Conservation (phyloP, 192 early-diverging fungal genomes). For the Podila epicladia region DNA sequence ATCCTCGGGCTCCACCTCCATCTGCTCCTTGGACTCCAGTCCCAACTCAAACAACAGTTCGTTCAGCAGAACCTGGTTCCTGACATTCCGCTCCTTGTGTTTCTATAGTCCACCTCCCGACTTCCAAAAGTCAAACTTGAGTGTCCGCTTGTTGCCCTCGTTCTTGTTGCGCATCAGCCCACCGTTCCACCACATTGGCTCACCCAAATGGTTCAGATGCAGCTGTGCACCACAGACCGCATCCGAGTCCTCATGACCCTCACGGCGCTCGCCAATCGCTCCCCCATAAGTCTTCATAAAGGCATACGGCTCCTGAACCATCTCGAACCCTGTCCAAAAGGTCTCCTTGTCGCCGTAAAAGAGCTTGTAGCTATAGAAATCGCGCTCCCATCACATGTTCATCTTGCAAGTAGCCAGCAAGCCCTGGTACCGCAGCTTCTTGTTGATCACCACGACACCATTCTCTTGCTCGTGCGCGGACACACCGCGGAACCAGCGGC, state of each 20-base stretch:
- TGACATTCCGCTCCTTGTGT: conserved; percentile 5
- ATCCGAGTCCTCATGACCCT: conserved; percentile 12
- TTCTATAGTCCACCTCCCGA: background rate
- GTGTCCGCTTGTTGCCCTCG: conserved; percentile 9
- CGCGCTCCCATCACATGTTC: conserved; percentile 51
- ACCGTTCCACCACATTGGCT: conserved; percentile 53
- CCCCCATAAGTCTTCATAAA: conserved; percentile 48
- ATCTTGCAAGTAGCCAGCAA: conserved; percentile 56
- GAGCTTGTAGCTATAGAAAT: conserved; percentile 48
- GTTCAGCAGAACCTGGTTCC: background rate
- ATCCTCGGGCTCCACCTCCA: conserved; percentile 16
- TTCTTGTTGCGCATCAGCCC: conserved; percentile 49
- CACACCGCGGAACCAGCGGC: conserved; percentile 35
- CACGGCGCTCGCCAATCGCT: conserved; percentile 50
- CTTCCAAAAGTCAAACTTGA: conserved; percentile 20
- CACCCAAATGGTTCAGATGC: conserved; percentile 23
- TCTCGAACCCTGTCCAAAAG: conserved; percentile 67
- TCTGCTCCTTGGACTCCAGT: background rate
- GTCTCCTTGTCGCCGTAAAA: conserved; percentile 70
- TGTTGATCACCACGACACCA: conserved; percentile 62
- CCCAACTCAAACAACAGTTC: conserved; percentile 5
- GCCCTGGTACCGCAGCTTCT: conserved; percentile 47
- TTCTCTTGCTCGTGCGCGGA: conserved; percentile 66
- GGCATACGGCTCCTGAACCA: conserved; percentile 52
- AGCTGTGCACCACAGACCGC: conserved; percentile 46